phyloP scores from a whole-genome alignment of 208 protist genomes.

The Phytomonas francai region DNA sequence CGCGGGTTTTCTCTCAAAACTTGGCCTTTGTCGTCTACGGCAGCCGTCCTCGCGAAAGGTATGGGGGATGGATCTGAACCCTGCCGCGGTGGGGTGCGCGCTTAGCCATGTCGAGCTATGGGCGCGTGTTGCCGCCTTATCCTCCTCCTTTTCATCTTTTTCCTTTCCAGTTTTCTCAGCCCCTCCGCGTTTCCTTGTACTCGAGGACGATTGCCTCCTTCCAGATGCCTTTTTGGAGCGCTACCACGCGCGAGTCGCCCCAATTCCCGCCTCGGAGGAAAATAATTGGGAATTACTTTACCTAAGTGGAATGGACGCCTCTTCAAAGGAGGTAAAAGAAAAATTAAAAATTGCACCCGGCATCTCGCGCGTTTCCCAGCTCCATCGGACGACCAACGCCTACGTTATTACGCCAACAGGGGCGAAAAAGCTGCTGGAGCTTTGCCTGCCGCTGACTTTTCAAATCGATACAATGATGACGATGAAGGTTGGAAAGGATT shows the following conservation, averaged over 20 bases:
- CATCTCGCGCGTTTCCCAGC: constrained; percentile 61
- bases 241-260: constrained; percentile 17
- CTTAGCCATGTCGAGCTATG: constrained; percentile 69
- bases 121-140: constrained; percentile 42
- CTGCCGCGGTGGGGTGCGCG: constrained; percentile 72
- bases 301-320: constrained; percentile 78
- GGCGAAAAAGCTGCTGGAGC: constrained; percentile 41
- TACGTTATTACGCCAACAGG: constrained; percentile 64
- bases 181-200: constrained; percentile 18
- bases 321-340: background rate
- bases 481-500: constrained; percentile 20
- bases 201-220: constrained; percentile 60
- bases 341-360: constrained; percentile 17
- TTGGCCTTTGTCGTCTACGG: constrained; percentile 41
- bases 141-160: background rate
- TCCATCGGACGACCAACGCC: constrained; percentile 81
- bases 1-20: constrained; percentile 34
- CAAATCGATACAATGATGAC: constrained; percentile 87
- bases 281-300: constrained; percentile 76
- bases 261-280: constrained; percentile 22
- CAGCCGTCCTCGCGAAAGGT: constrained; percentile 29
- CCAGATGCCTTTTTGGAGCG: constrained; percentile 25
- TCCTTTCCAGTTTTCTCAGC: background rate
- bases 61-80: constrained; percentile 85
- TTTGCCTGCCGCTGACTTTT: constrained; percentile 66